Conservation (phyloP, 2,329 filamentous ascomycete species). For the Calcarisporium arbuscula region DNA sequence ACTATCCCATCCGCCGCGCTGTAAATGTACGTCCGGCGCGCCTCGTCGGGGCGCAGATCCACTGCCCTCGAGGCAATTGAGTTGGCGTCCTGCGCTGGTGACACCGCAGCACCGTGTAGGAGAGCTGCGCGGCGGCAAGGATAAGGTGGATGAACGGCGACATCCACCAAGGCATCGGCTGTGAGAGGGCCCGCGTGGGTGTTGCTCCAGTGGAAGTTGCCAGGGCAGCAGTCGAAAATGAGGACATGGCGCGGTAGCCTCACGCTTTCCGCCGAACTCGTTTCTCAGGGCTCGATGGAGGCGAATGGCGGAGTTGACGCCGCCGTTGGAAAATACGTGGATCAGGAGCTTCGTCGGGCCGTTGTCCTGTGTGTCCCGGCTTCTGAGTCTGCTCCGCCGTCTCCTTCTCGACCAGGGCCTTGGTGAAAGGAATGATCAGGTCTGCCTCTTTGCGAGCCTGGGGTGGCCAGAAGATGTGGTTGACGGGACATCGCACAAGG, state of each 20-base stretch:
- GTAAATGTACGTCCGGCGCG: conserved; percentile 46
- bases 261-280: conserved; percentile 3
- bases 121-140: conserved; percentile 24
- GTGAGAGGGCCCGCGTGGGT: conserved; percentile 33
- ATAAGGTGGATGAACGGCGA: conserved; percentile 29
- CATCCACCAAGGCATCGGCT: conserved; percentile 25
- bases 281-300: conserved; percentile 20
- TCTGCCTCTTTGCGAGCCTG: conserved; percentile 25
- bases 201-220: conserved; percentile 32
- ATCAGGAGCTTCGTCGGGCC: conserved; percentile 36
- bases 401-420: conserved; percentile 15
- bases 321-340: conserved; percentile 49
- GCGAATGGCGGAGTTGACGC: conserved; percentile 32
- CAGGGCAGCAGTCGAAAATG: conserved; percentile 44
- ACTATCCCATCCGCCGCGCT: conserved; percentile 42
- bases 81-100: conserved; percentile 25
- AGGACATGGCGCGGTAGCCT: conserved; percentile 34
- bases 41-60: conserved; percentile 28
- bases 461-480: conserved; percentile 27
- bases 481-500: conserved; percentile 35
- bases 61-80: conserved; percentile 30
- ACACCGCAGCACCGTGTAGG: conserved; percentile 21
- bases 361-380: too few species aligned
- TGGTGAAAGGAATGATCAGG: conserved; percentile 34
- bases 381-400: conserved; percentile 11